phyloP scores from a whole-genome alignment of 2,329 filamentous ascomycete species.

The Fusarium lyarnte region DNA sequence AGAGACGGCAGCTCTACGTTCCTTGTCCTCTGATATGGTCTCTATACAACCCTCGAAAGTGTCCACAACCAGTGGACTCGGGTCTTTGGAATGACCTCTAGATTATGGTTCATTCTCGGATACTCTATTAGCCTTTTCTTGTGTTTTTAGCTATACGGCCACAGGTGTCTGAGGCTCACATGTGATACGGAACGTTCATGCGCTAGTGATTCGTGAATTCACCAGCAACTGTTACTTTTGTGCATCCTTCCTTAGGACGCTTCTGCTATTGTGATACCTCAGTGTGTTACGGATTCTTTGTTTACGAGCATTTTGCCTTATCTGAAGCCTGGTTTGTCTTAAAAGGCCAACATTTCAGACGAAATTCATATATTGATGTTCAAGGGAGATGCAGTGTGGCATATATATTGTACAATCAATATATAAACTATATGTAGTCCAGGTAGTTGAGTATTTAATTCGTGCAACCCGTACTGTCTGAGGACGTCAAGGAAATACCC shows the following conservation, averaged over 20 bases:
- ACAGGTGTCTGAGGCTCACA: not conserved
- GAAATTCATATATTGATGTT: not conserved
- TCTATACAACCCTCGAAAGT: not conserved
- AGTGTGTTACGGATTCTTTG: not conserved
- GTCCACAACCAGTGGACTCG: not conserved
- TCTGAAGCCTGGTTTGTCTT: not conserved
- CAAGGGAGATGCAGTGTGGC: not conserved
- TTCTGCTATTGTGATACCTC: not conserved
- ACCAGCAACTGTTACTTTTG: not conserved
- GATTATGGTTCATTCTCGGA: not conserved
- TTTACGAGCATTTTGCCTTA: not conserved
- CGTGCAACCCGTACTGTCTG: not conserved
- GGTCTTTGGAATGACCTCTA: not conserved
- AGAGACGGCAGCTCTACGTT: not conserved
- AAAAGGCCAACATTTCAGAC: not conserved
- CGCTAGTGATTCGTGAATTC: not conserved
- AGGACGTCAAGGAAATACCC: not conserved
- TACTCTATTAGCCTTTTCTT: not conserved
- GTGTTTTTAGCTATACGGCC: not conserved
- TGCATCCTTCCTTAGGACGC: not conserved
- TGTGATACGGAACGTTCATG: not conserved
- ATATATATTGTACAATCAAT: not conserved
- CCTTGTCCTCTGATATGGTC: not conserved
- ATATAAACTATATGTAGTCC: no score
- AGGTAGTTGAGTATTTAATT: not conserved